phyloP scores from a whole-genome alignment of 2,329 filamentous ascomycete genomes.

The Penicillium palitans region DNA sequence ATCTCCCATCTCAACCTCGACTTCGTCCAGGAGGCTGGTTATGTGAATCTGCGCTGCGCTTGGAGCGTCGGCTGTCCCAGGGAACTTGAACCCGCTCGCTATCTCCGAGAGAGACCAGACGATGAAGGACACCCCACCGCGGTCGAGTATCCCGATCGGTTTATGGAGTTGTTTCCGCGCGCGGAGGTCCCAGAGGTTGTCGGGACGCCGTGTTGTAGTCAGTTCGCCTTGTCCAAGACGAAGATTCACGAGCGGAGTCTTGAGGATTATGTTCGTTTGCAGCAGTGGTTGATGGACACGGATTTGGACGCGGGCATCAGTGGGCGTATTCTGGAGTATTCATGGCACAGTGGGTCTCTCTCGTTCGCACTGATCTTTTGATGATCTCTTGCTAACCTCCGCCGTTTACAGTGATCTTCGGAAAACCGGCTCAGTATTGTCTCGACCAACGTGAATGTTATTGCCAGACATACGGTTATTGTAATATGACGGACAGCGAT shows the following conservation, averaged over 20 bases:
- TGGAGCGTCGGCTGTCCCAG: conserved; percentile 36
- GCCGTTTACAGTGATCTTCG: conserved; percentile 26
- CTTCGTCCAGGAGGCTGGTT: conserved; percentile 36
- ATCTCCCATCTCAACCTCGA: conserved; percentile 30
- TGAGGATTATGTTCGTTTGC: conserved; percentile 48
- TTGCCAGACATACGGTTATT: conserved; percentile 28
- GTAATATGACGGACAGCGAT: conserved; percentile 23
- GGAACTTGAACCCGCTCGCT: conserved; percentile 36
- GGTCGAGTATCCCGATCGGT: conserved; percentile 36
- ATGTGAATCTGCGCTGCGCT: conserved; percentile 39
- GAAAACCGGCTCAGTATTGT: conserved; percentile 25
- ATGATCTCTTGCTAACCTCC: not conserved
- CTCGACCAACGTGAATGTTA: conserved; percentile 22
- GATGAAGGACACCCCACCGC: conserved; percentile 29
- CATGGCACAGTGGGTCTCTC: conserved; percentile 55
- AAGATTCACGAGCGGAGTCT: conserved; percentile 45
- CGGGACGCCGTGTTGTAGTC: conserved; percentile 53
- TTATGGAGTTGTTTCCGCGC: conserved; percentile 46
- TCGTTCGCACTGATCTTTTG: not conserved
- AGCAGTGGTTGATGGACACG: conserved; percentile 51
- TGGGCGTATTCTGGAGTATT: conserved; percentile 55
- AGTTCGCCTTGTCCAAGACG: conserved; percentile 52
- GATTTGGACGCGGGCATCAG: conserved; percentile 47
- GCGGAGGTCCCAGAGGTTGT: conserved; percentile 42
- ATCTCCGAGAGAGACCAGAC: conserved; percentile 31